Percentiles rank a stretch among this genome's conserved stretches.
These are phyloP conservation scores for Trichoderma guizhouense DNA, from an alignment of 2,329 filamentous ascomycete species.

Conservation along the genomic window DNA sequence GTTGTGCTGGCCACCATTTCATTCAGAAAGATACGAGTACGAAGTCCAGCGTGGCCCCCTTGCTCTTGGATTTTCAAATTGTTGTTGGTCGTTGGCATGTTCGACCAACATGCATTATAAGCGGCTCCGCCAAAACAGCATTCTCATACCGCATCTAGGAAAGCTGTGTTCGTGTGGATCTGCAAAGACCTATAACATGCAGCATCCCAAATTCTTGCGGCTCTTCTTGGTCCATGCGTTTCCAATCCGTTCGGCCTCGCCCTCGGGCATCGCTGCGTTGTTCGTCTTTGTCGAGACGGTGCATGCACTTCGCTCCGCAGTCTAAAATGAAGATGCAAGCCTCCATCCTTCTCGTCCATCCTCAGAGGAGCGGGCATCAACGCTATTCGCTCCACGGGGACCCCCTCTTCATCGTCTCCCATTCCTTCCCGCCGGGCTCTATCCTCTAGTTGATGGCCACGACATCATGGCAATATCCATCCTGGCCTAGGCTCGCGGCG, in stretches of 20 bases:
- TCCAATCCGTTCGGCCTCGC: neutral
- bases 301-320: neutral
- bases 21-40: neutral
- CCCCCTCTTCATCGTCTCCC: neutral
- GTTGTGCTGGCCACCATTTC: neutral
- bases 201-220: slow-evolving; percentile 1
- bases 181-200: slow-evolving; percentile 2
- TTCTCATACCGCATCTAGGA: neutral
- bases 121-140: slow-evolving; percentile 11
- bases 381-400: neutral
- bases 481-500: slow-evolving; percentile 9
- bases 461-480: slow-evolving; percentile 4
- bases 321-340: slow-evolving; percentile 14
- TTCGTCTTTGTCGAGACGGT: neutral
- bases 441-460: slow-evolving; percentile 15
- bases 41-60: neutral
- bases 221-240: neutral
- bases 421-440: slow-evolving; percentile 11
- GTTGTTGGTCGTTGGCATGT: slow-evolving; percentile 8
- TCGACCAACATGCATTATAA: slow-evolving; percentile 11
- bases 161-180: neutral
- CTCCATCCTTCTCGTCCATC: slow-evolving; percentile 3
- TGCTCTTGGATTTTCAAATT: neutral
- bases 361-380: slow-evolving; percentile 10
- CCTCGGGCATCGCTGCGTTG: slow-evolving; percentile 7